phyloP scores from a whole-genome alignment of 257 asterid species.

The Jaltomata sinuosa region DNA sequence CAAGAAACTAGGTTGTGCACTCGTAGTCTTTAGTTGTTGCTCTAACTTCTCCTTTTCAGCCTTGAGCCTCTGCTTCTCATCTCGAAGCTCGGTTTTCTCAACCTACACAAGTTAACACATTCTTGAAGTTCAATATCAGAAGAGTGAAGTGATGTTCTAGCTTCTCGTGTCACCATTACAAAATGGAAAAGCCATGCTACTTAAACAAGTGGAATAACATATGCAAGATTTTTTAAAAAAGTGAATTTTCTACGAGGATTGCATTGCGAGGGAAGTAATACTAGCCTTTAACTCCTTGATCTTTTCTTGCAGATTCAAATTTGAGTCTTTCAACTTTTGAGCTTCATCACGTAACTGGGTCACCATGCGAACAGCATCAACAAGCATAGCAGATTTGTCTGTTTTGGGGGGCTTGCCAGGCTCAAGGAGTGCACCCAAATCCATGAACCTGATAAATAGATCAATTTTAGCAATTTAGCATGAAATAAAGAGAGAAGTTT shows the following conservation, averaged over 20 bases:
- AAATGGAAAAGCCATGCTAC: not conserved
- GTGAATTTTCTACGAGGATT: not conserved
- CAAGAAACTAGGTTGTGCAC: slow-evolving; percentile 42
- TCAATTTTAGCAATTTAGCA: slow-evolving; percentile 3
- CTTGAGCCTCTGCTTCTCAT: slow-evolving; percentile 88
- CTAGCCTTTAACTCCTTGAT: slow-evolving; percentile 85
- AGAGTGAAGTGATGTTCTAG: not conserved
- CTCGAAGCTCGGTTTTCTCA: slow-evolving; percentile 89
- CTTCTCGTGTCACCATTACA: not conserved
- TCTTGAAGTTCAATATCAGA: not conserved
- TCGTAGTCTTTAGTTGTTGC: slow-evolving; percentile 68
- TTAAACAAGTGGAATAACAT: not conserved
- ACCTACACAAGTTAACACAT: slow-evolving; percentile 28
- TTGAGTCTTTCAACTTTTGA: slow-evolving; percentile 79
- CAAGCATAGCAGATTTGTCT: slow-evolving; percentile 80
- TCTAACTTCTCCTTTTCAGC: slow-evolving; percentile 87
- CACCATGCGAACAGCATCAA: slow-evolving; percentile 82
- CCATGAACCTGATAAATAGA: slow-evolving; percentile 50
- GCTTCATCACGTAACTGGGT: slow-evolving; percentile 75
- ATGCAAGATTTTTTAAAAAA: not conserved
- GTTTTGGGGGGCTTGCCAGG: slow-evolving; percentile 91
- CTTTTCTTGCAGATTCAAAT: slow-evolving; percentile 63
- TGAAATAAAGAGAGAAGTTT: not conserved
- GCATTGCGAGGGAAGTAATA: not conserved
- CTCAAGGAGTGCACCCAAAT: slow-evolving; percentile 77